These are phyloP conservation scores for Vanilla planifolia DNA, from an alignment of 106 monocot species.

Conservation along the genomic window DNA sequence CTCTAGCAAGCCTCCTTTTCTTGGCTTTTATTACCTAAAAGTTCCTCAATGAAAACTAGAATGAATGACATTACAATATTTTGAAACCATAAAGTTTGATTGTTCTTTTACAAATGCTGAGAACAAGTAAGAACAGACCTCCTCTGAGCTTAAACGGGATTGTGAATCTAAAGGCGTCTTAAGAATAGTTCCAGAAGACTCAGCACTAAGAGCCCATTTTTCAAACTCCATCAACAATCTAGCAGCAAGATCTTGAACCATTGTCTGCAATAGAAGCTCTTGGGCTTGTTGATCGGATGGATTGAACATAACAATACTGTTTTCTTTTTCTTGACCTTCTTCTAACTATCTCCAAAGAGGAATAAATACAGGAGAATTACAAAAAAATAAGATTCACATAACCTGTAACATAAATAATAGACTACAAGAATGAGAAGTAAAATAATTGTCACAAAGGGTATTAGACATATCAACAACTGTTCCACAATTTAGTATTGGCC, in stretches of 20 bases:
- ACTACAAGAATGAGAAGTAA: too few species aligned
- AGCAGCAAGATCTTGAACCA: slow-evolving; percentile 92
- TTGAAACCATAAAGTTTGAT: not conserved
- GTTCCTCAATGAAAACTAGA: slow-evolving; percentile 10
- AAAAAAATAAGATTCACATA: not conserved
- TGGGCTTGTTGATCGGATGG: slow-evolving; percentile 70
- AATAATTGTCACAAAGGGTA: too few species aligned
- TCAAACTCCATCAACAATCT: slow-evolving; percentile 92
- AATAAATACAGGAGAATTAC: slow-evolving; percentile 2
- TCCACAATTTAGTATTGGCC: too few species aligned
- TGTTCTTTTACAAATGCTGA: slow-evolving; percentile 14
- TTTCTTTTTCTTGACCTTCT: slow-evolving; percentile 48
- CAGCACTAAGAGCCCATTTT: slow-evolving; percentile 83
- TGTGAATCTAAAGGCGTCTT: slow-evolving; percentile 99
- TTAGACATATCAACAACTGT: too few species aligned
- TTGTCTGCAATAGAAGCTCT: slow-evolving; percentile 86
- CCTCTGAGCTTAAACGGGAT: slow-evolving; percentile 94
- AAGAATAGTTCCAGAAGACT: slow-evolving; percentile 89
- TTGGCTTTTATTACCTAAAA: slow-evolving; percentile 95
- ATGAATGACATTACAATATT: not conserved
- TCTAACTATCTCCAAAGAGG: slow-evolving; percentile 36
- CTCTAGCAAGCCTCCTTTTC: slow-evolving; percentile 95
- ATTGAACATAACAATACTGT: slow-evolving; percentile 62
- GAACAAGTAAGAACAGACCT: slow-evolving; percentile 78
- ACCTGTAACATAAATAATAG: too few species aligned